Evolutionary conservation across 192 early-diverging fungal genomes (phyloP).

Genomic region (Jimgerdemannia flammicorona): DNA sequence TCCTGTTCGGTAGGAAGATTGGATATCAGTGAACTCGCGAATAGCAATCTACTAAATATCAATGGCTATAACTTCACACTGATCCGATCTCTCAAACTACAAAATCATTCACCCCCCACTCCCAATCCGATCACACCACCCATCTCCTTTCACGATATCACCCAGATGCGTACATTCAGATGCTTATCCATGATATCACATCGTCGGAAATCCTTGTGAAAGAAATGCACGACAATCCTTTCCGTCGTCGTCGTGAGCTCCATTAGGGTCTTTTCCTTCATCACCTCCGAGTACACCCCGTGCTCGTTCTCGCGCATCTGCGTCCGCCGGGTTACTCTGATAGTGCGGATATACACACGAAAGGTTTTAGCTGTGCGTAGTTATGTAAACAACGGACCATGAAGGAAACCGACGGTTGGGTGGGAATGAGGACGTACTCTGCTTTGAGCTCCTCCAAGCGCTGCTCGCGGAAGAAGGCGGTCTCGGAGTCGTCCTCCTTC

Average conservation of each 20-base stretch:
- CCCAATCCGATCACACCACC: background rate
- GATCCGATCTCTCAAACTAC: too few species aligned
- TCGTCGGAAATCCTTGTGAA: slow-evolving; percentile 88
- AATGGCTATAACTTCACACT: too few species aligned
- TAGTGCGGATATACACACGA: background rate
- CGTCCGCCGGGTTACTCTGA: slow-evolving; percentile 58
- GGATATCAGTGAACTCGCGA: too few species aligned
- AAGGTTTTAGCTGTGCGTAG: background rate
- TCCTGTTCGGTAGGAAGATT: slow-evolving; percentile 14
- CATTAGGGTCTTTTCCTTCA: slow-evolving; percentile 82
- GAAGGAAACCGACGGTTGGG: too few species aligned
- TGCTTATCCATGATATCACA: slow-evolving; percentile 94
- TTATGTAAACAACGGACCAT: background rate
- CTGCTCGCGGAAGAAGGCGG: slow-evolving; percentile 75
- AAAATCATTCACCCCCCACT: background rate
- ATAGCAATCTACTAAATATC: too few species aligned
- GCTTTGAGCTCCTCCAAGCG: slow-evolving; percentile 80
- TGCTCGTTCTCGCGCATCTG: slow-evolving; percentile 60
- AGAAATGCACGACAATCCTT: slow-evolving; percentile 83
- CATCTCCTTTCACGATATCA: background rate
- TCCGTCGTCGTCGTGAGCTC: slow-evolving; percentile 69
- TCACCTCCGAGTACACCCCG: slow-evolving; percentile 74
- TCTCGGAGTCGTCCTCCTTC: slow-evolving; percentile 70
- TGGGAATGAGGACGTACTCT: slow-evolving; percentile 58
- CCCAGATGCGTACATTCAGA: slow-evolving; percentile 48